Conservation (phyloP, 139 green algal species). For the Micractinium sp. region DNA sequence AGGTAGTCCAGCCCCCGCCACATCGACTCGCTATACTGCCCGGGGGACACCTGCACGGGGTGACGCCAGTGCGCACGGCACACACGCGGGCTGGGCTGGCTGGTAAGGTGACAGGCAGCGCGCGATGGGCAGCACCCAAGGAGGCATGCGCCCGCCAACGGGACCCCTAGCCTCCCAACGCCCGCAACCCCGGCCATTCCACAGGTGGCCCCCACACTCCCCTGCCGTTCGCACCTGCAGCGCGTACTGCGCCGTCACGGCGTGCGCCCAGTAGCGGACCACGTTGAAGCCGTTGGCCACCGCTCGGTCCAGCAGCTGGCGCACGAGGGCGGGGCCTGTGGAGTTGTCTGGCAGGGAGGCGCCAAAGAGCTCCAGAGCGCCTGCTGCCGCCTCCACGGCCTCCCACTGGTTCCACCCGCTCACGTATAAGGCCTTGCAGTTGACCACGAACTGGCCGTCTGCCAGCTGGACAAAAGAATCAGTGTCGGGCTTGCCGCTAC, state of each 20-base stretch:
- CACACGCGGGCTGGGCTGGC: neutral
- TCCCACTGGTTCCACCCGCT: conserved; percentile 56
- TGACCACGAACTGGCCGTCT: neutral
- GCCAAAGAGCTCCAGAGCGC: conserved; percentile 58
- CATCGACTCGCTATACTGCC: conserved; percentile 57
- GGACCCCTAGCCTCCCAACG: neutral
- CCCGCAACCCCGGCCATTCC: neutral
- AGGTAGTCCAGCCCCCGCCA: conserved; percentile 64
- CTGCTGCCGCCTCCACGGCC: conserved; percentile 57
- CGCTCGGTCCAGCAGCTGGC: conserved; percentile 47
- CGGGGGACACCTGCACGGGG: conserved; percentile 44
- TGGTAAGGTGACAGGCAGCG: neutral
- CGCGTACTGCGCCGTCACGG: conserved; percentile 50
- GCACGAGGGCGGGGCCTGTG: conserved; percentile 33
- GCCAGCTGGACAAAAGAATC: neutral
- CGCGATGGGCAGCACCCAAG: neutral
- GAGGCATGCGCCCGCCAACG: too few species aligned
- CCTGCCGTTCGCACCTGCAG: conserved; percentile 12
- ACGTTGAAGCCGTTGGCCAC: conserved; percentile 46
- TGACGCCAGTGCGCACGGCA: neutral
- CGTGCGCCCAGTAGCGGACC: conserved; percentile 50
- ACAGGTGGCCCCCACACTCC: neutral
- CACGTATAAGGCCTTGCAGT: conserved; percentile 1
- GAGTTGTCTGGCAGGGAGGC: conserved; percentile 50
- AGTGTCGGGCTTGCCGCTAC: neutral